Base-by-base conservation (phyloP, 2,329 filamentous ascomycete species). In the Ceratocystis variospora region DNA sequence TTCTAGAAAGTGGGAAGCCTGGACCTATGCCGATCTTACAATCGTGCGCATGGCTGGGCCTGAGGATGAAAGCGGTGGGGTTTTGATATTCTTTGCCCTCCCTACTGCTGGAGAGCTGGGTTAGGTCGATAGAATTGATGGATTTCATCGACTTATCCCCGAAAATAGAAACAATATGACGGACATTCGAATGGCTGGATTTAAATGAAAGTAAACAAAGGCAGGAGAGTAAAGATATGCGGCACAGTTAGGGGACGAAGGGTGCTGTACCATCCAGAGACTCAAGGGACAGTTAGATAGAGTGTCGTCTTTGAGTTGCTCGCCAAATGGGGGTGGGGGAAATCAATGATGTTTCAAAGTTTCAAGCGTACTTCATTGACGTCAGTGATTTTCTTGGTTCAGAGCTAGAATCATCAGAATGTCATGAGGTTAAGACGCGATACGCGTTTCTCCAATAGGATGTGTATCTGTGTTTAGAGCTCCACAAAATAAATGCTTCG, bases 71-170 rank as follows among this genome's bases (percentile, higher is more conserved):
- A 25, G 19, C 25, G 44, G 4, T 19, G 45, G 17, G 25, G 25
- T 31, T 17, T n/a, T 8, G 17, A 57, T 31, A 46, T 44, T 31
- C 33, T 37, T 61, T n/a, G 22, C 28, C 64, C 44, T 64, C 50
- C 17, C 37, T 33, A 31, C 33, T 64, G 50, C 55, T 65, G 44
- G 44, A 22, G 31, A 65, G 64, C 31, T 62, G 45, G 10, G 64
- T 65, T 31, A 65, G 55, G 28, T 62, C 64, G 55, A 65, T 65
- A 53, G 37, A 25, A 33, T 48, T 61, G 41, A 65, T 62, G 33
- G 55, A 45, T 33, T 50, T 50, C 53, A 65, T 61, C 31, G 55
- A 65, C 64, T 59, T 48, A 37, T 61, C 41, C 33, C 55, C 25
- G 50, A 31, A 25, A 25, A n/a, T 12, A 25, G 57, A 48, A 33